Evolutionary conservation across 805 yeast genomes (phyloP).

Genomic region (Sporopachydermia lactativora): DNA sequence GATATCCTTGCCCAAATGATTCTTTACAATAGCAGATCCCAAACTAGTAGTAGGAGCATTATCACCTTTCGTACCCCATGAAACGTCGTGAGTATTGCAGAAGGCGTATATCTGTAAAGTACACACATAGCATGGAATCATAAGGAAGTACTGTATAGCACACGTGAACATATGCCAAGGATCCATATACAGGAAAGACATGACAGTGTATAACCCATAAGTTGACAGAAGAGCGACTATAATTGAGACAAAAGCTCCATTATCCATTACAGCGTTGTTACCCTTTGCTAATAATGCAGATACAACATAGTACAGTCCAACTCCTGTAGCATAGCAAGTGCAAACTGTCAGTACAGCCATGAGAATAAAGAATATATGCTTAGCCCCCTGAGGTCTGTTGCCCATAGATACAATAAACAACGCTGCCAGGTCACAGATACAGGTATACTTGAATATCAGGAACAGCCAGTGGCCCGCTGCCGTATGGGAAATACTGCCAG

Average conservation of each 20-base stretch:
- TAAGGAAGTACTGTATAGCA: conserved; percentile 71
- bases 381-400: conserved; percentile 94
- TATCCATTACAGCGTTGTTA: conserved; percentile 19
- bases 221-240: conserved; percentile 81
- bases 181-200: conserved; percentile 77
- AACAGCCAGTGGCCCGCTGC: conserved; percentile 74
- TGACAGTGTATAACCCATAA: conserved; percentile 72
- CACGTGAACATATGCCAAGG: conserved; percentile 96
- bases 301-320: conserved; percentile 71
- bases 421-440: conserved; percentile 72
- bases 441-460: conserved; percentile 72
- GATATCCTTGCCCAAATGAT: conserved; percentile 72
- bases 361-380: conserved; percentile 55
- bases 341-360: conserved; percentile 65
- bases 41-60: conserved; percentile 52
- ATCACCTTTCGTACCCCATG: conserved; percentile 99
- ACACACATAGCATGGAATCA: conserved; percentile 86
- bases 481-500: conserved; percentile 59
- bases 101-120: conserved; percentile 91
- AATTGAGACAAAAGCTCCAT: conserved; percentile 43
- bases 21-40: conserved; percentile 73
- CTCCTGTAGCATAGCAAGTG: conserved; percentile 65
- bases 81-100: conserved; percentile 95
- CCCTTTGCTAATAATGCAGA: conserved; percentile 32
- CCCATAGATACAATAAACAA: conserved; percentile 91